phyloP scores from a whole-genome alignment of 2,329 filamentous ascomycete species.

The Penicillium sp. region DNA sequence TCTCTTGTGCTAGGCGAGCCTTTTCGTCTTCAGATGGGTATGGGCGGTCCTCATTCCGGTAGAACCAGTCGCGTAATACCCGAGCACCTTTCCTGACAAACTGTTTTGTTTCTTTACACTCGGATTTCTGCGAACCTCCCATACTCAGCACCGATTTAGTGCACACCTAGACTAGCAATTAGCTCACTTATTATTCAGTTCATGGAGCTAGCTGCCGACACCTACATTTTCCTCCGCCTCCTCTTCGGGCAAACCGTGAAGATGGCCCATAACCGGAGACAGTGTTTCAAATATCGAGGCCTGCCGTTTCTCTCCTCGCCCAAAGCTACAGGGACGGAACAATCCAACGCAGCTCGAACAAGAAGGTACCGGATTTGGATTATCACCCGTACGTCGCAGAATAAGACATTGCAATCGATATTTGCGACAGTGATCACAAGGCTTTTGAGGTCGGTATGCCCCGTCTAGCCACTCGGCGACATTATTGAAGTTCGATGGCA shows the following conservation, averaged over 20 bases:
- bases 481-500: slow-evolving; percentile 26
- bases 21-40: slow-evolving; percentile 58
- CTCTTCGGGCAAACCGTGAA: slow-evolving; percentile 54
- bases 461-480: slow-evolving; percentile 45
- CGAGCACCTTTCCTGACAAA: slow-evolving; percentile 53
- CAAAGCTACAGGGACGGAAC: slow-evolving; percentile 57
- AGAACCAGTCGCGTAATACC: slow-evolving; percentile 54
- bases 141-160: not conserved
- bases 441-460: slow-evolving; percentile 47
- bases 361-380: slow-evolving; percentile 55
- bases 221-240: slow-evolving; percentile 31
- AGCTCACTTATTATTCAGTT: not conserved
- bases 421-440: slow-evolving; percentile 52
- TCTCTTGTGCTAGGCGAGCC: slow-evolving; percentile 44
- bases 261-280: slow-evolving; percentile 53
- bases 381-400: slow-evolving; percentile 52
- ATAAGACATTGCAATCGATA: slow-evolving; percentile 56
- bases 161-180: not conserved
- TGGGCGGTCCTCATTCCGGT: slow-evolving; percentile 51
- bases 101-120: slow-evolving; percentile 38
- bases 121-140: slow-evolving; percentile 12
- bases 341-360: slow-evolving; percentile 59
- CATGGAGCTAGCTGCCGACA: not conserved
- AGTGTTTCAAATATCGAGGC: slow-evolving; percentile 54
- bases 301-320: slow-evolving; percentile 51